Conservation (phyloP, 768 basidiomycete genomes). For the Myochromella boudieri region DNA sequence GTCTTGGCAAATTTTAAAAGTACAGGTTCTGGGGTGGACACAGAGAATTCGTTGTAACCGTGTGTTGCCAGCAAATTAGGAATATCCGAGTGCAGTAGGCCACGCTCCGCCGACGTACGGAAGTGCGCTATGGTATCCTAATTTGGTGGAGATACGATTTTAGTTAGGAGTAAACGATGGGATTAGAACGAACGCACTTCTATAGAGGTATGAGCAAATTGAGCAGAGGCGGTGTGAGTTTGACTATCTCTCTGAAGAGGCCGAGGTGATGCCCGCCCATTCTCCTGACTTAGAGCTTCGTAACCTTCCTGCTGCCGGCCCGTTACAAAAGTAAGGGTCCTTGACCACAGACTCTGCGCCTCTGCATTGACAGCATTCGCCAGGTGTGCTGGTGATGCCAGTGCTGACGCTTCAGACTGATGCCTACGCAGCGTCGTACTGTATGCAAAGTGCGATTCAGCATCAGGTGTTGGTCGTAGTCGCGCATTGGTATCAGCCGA, state of each 20-base stretch:
- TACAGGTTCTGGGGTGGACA: slow-evolving; percentile 76
- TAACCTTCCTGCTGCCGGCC: slow-evolving; percentile 31
- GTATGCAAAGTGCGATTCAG: slow-evolving; percentile 77
- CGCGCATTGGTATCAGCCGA: slow-evolving; percentile 46
- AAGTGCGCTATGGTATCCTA: slow-evolving; percentile 78
- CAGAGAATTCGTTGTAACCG: slow-evolving; percentile 95
- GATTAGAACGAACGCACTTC: slow-evolving; percentile 50
- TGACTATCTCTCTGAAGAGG: slow-evolving; percentile 28
- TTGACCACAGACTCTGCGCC: slow-evolving; percentile 52
- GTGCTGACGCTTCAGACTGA: slow-evolving; percentile 43
- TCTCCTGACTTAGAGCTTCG: slow-evolving; percentile 35
- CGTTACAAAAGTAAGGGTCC: slow-evolving; percentile 37
- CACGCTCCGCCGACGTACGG: slow-evolving; percentile 58
- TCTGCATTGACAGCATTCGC: slow-evolving; percentile 49
- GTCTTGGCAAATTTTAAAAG: slow-evolving; percentile 90
- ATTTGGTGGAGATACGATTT: slow-evolving; percentile 1
- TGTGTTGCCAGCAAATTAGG: slow-evolving; percentile 61
- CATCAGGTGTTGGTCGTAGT: slow-evolving; percentile 60
- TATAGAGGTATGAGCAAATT: slow-evolving; percentile 64
- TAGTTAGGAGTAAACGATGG: slow-evolving; percentile 4
- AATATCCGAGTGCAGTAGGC: slow-evolving; percentile 65
- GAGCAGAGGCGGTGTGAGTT: slow-evolving; percentile 61
- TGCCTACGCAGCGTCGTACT: slow-evolving; percentile 79
- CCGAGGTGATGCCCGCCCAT: slow-evolving; percentile 36
- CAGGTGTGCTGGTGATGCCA: slow-evolving; percentile 47